phyloP scores from a whole-genome alignment of 192 early-diverging fungal genomes.

The Radiomyces spectabilis region DNA sequence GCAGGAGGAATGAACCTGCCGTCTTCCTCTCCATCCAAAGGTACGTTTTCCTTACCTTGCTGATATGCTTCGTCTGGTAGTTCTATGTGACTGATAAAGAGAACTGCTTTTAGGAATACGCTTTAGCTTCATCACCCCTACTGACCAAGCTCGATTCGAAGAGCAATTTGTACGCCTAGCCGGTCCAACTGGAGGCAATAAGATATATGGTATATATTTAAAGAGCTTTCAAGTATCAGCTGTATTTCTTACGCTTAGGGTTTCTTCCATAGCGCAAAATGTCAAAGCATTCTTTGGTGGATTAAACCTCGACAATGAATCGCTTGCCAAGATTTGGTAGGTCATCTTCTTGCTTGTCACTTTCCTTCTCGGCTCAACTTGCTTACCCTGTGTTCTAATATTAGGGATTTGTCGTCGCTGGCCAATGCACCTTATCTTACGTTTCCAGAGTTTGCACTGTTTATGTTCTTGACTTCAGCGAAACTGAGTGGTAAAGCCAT shows the following conservation, averaged over 20 bases:
- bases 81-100: too few relatives aligned
- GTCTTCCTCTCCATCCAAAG: too few relatives aligned
- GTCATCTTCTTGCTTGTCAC: background rate
- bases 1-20: too few relatives aligned
- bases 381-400: background rate
- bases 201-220: constrained; percentile 17
- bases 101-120: constrained; percentile 9
- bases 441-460: constrained; percentile 55
- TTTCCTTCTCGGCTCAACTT: background rate
- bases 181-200: constrained; percentile 11
- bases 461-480: constrained; percentile 53
- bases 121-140: constrained; percentile 26
- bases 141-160: constrained; percentile 34
- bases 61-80: too few relatives aligned
- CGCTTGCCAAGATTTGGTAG: constrained; percentile 36
- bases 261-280: constrained; percentile 9
- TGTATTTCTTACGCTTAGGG: background rate
- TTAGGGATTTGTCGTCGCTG: constrained; percentile 51
- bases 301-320: constrained; percentile 21
- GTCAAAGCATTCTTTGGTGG: constrained; percentile 21
- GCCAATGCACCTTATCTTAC: constrained; percentile 37
- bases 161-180: constrained; percentile 14
- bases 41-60: too few relatives aligned
- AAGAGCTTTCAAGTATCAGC: background rate
- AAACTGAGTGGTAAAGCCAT: constrained; percentile 43